Evolutionary conservation across 768 basidiomycete species (phyloP), one percentile per base, ranked within the genome.

Genomic region (Phanerochaete sordida): DNA sequence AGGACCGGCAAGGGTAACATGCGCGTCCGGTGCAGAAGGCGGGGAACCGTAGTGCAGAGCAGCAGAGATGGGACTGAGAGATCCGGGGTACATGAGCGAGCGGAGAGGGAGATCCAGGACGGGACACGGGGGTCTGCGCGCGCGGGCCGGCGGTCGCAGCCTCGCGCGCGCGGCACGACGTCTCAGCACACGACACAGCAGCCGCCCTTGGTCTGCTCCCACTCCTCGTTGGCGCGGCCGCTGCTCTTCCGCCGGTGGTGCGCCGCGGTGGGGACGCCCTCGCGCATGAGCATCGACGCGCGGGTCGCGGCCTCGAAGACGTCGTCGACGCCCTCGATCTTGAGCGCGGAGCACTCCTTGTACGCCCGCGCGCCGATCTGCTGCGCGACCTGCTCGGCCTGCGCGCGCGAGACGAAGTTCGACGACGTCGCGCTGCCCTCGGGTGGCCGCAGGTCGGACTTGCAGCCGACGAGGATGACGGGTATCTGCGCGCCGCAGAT

Each of bases 271-370:
- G 61, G 51, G 13, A 44, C 58, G 51, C 58, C 58, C 51, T 59
- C 58, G 58, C 58, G 58, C 58, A 59, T 95, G 59, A 98, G 76
- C 91, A 98, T 97, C 70, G 93, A 95, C 47, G 93, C 95, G 46
- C 97, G 81, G 12, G 97, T 98, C 31, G 97, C 97, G 0, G 92
- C 90, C 77, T 99, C 97, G 66, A 98, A 99, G 47, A 98, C 93
- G 66, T 97, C 93, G 73, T 98, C 97, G 15, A 96, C 94, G 56
- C 94, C 94, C 75, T 91, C 88, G 56, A 92, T 90, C 76, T 86
- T 90, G 52, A 95, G 79, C 28, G 94, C 90, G 11, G 91, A 93
- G 67, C 95, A 97, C 72, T 98, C 96, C 72, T 93, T 94, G 79
- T 98, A 98, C 44, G 86, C 90, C 27, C 93, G 84, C 28, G 96